Base-by-base conservation (phyloP, 169 alveolate species). In the Miamiensis avidus region DNA sequence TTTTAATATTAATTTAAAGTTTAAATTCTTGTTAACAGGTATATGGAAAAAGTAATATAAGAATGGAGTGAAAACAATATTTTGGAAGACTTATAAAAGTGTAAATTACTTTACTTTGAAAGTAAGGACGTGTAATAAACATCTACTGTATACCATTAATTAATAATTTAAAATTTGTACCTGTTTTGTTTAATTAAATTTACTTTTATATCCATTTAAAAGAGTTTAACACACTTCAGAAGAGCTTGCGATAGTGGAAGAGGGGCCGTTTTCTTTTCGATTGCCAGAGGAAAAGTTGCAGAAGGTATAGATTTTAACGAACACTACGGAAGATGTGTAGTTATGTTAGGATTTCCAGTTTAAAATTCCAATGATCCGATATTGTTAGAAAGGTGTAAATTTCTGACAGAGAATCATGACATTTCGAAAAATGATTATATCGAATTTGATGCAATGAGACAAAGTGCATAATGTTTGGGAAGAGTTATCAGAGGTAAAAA, bases 221-320 rank as follows among this genome's bases (percentile, higher is more conserved):
- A 83, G 84, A 86, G 92, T 73, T 82, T 91, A 20, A 91, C 84
- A 64, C 90, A 91, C 34, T 91, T 76, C 88, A 93, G 99, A 82
- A 95, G 96, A 89, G 99, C 99, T 6, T 99, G 99, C 83, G 99
- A 99, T 88, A 93, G 96, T 25, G 99, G 99, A 26, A 93, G 99
- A 65, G 99, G 99, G 0, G 99, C 99, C 0, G 97, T 98, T 27
- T 98, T 99, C 91, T 94, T 99, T 74, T 96, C 99, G 33, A 97
- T 99, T 69, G 99, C 99, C 65, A 95, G 99, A 79, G 99, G 99
- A 0, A 98, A 99, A 91, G 99, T 99, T 31, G 99, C 99, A 0
- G 99, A 99, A 91, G 99, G 99, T n/a, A 98, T 99, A 65, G 99
- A 99, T 93, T 99, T 99, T 89, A 99, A 98, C 82, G 97, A 99